These are phyloP conservation scores for Fusarium sulawesiense DNA, from an alignment of 2,329 filamentous ascomycete genomes.

Conservation along the genomic window DNA sequence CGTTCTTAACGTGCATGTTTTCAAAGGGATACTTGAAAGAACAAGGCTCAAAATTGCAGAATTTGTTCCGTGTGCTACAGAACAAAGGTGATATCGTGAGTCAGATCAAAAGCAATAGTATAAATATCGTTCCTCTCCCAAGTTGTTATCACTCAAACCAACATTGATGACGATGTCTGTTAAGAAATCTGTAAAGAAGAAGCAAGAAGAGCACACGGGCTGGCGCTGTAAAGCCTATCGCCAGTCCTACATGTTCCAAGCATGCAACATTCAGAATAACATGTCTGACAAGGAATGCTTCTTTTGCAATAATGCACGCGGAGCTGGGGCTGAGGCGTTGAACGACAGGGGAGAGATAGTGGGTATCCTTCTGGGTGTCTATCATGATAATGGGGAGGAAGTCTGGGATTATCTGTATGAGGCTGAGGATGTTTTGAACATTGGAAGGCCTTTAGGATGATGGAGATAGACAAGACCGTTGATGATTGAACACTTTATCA, in stretches of 20 bases:
- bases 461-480: background rate
- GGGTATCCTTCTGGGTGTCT: background rate
- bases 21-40: too few species aligned
- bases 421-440: background rate
- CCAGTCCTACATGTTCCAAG: background rate
- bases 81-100: background rate
- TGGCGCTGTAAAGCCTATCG: background rate
- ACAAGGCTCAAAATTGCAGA: background rate
- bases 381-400: too few species aligned
- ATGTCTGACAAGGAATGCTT: background rate
- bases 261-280: background rate
- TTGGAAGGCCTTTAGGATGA: background rate
- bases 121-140: background rate
- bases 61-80: background rate
- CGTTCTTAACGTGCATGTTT: too few species aligned
- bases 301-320: background rate
- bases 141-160: background rate
- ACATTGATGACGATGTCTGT: background rate
- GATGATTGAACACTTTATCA: background rate
- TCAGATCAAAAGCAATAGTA: background rate
- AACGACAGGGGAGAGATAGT: background rate
- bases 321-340: background rate
- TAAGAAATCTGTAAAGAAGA: background rate
- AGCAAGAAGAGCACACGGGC: background rate
- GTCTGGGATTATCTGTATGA: background rate